Conservation (phyloP, 179 eudicot species). For the Sideroxylon spinosum region DNA sequence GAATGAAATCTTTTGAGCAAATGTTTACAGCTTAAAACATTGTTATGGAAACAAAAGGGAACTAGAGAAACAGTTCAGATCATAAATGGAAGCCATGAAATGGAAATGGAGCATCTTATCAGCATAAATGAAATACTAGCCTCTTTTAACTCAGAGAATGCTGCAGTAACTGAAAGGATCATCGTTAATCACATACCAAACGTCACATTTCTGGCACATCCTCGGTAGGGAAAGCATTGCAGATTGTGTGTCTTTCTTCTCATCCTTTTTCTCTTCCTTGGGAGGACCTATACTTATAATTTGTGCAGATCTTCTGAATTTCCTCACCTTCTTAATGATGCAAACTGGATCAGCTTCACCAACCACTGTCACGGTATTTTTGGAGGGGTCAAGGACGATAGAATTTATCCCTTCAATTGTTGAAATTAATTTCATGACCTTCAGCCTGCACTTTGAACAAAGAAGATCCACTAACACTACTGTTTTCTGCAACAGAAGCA, state of each 20-base stretch:
- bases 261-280: conserved; percentile 34
- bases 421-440: conserved; percentile 32
- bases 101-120: neutral
- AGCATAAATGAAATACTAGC: neutral
- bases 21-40: neutral
- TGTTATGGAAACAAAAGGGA: neutral
- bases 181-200: conserved; percentile 19
- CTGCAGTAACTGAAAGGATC: conserved; percentile 5
- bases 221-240: conserved; percentile 11
- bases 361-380: conserved; percentile 24
- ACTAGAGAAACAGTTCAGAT: too few species aligned
- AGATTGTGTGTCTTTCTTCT: neutral
- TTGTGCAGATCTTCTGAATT: conserved; percentile 26
- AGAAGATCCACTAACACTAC: conserved; percentile 31
- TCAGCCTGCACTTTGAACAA: conserved; percentile 31
- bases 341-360: conserved; percentile 37
- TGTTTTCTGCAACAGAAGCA: conserved; percentile 41
- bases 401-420: conserved; percentile 30
- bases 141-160: conserved; percentile 17
- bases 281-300: conserved; percentile 30
- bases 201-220: conserved; percentile 28
- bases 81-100: too few species aligned
- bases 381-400: conserved; percentile 31
- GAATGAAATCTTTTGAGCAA: neutral
- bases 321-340: conserved; percentile 25